phyloP scores from a whole-genome alignment of 345 rosid species.

The Euphorbia pulcherrima region DNA sequence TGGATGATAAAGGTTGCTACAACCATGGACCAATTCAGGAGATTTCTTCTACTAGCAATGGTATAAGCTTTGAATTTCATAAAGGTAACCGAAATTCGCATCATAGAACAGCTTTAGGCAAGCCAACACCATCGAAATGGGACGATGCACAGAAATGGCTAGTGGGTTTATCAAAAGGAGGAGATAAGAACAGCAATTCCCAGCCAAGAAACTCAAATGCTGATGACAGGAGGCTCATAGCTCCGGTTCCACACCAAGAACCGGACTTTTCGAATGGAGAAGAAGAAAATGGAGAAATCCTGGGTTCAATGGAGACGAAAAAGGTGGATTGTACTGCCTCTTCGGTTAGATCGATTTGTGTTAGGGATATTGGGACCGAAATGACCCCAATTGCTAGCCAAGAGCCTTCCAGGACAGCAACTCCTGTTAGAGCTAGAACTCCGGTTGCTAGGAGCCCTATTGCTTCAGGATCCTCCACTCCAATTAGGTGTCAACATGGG shows the following conservation, averaged over 20 bases:
- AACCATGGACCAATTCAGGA: conserved; percentile 46
- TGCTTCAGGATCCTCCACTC: conserved; percentile 72
- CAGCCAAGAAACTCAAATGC: conserved; percentile 86
- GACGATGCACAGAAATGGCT: conserved; percentile 99
- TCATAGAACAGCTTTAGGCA: conserved; percentile 71
- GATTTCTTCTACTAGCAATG: conserved; percentile 35
- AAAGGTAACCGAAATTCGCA: conserved; percentile 55
- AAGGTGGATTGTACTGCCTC: conserved; percentile 60
- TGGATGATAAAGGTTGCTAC: conserved; percentile 54
- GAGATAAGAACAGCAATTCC: conserved; percentile 32
- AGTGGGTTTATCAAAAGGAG: conserved; percentile 66
- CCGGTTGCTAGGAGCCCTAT: conserved; percentile 73
- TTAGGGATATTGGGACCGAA: conserved; percentile 96
- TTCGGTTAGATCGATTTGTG: conserved; percentile 62
- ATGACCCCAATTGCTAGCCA: conserved; percentile 92
- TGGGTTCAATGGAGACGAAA: conserved; percentile 49
- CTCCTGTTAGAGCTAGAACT: conserved; percentile 74
- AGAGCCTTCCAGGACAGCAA: conserved; percentile 87
- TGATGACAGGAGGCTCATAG: conserved; percentile 80
- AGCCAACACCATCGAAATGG: conserved; percentile 94
- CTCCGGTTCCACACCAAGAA: conserved; percentile 70
- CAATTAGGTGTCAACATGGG: conserved; percentile 47
- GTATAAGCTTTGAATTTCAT: conserved; percentile 62
- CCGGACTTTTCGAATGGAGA: conserved; percentile 49
- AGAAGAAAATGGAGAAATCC: conserved; percentile 32